A percentile compares a stretch with the other conserved stretches of the same genome.
Conservation (phyloP, 371 early-diverging fungal genomes). For the Circinella minor region DNA sequence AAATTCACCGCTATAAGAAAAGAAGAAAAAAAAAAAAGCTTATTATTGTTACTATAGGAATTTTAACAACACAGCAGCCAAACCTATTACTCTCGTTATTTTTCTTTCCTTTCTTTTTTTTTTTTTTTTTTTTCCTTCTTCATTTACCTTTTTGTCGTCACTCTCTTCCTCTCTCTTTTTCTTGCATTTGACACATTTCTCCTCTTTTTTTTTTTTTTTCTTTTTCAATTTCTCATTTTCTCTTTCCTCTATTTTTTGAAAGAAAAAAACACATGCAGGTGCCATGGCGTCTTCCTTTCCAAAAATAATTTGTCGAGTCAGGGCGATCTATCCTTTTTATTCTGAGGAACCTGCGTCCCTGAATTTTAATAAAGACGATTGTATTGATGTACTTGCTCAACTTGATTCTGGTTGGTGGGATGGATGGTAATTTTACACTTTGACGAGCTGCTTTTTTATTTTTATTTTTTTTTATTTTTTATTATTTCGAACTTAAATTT, state of each 20-base stretch:
- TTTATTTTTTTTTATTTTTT: too few species aligned
- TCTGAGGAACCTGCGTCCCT: slow-evolving; percentile 77
- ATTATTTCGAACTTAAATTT: background rate
- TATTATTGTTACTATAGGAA: background rate
- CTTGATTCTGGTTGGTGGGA: slow-evolving; percentile 96
- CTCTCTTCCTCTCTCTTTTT: background rate
- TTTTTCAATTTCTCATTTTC: background rate
- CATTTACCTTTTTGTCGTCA: background rate
- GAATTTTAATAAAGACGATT: slow-evolving; percentile 80
- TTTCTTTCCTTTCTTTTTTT: background rate
- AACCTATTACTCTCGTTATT: too few species aligned
- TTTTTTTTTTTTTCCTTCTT: background rate
- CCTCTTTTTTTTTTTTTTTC: background rate
- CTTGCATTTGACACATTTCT: slow-evolving; percentile 5
- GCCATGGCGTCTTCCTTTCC: slow-evolving; percentile 23
- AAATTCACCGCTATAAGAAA: background rate
- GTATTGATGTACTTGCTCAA: slow-evolving; percentile 82
- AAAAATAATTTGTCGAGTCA: slow-evolving; percentile 43
- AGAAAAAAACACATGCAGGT: slow-evolving; percentile 4
- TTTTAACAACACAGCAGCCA: too few species aligned
- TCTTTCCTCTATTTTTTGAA: background rate
- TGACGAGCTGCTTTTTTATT: too few species aligned
- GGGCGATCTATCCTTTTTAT: slow-evolving; percentile 67
- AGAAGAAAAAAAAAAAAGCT: background rate
- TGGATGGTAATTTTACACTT: slow-evolving; percentile 51